A percentile compares a stretch with the other conserved stretches of the same genome.
phyloP scores from a whole-genome alignment of 2,329 filamentous ascomycete species.

The Cercospora citrullina region DNA sequence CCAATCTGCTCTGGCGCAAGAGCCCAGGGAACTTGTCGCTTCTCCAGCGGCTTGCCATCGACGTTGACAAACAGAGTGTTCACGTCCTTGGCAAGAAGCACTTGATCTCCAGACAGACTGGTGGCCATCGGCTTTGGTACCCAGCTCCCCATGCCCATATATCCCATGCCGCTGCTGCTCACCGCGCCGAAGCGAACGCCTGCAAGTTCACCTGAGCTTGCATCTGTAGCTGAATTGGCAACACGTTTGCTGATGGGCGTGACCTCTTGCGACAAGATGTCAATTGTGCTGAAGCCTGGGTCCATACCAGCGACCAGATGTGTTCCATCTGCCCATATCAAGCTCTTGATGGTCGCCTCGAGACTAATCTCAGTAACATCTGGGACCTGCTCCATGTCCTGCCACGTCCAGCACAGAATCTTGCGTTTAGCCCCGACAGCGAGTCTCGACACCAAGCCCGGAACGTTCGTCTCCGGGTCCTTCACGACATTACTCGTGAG shows the following conservation, averaged over 20 bases:
- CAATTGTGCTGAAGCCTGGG: slow-evolving; percentile 84
- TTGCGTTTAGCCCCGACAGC: slow-evolving; percentile 92
- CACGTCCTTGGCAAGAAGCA: slow-evolving; percentile 95
- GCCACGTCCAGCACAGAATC: slow-evolving; percentile 90
- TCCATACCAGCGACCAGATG: slow-evolving; percentile 89
- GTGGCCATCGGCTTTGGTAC: slow-evolving; percentile 88
- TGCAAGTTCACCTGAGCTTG: slow-evolving; percentile 61
- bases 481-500: slow-evolving; percentile 95
- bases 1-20: slow-evolving; percentile 85
- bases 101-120: slow-evolving; percentile 75
- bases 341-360: slow-evolving; percentile 77
- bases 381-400: slow-evolving; percentile 81
- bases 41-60: slow-evolving; percentile 76
- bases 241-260: slow-evolving; percentile 66
- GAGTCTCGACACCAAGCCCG: slow-evolving; percentile 86
- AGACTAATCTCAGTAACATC: slow-evolving; percentile 76
- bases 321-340: slow-evolving; percentile 88
- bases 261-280: slow-evolving; percentile 71
- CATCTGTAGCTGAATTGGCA: slow-evolving; percentile 29
- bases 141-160: slow-evolving; percentile 91
- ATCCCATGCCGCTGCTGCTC: slow-evolving; percentile 86
- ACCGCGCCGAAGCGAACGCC: slow-evolving; percentile 74
- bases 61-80: slow-evolving; percentile 90
- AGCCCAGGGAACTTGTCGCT: slow-evolving; percentile 89
- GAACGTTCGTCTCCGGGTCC: slow-evolving; percentile 81